phyloP scores from a whole-genome alignment of 1,284 basidiomycete species.

The Puccinia coronata region DNA sequence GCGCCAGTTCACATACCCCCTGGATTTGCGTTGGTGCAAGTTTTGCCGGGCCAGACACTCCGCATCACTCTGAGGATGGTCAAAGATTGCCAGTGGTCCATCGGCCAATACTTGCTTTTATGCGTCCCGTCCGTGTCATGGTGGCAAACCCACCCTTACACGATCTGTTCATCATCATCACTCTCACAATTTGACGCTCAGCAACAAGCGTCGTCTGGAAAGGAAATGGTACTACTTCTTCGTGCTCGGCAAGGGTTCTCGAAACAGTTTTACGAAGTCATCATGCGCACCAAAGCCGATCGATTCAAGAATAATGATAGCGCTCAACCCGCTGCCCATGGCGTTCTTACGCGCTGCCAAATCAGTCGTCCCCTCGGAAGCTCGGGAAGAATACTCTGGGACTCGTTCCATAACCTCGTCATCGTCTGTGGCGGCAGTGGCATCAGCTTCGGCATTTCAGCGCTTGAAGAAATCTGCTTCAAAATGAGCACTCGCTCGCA shows the following conservation, averaged over 20 bases:
- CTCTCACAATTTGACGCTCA: constrained; percentile 59
- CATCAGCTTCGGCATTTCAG: constrained; percentile 72
- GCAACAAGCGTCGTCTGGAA: constrained; percentile 54
- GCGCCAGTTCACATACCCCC: constrained; percentile 62
- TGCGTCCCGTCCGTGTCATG: constrained; percentile 70
- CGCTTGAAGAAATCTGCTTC: constrained; percentile 72
- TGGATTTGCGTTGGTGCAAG: constrained; percentile 74
- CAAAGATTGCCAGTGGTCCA: constrained; percentile 64
- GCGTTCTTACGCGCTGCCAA: constrained; percentile 68
- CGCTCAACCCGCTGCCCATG: constrained; percentile 58
- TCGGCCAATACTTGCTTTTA: constrained; percentile 78
- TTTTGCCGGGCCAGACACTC: constrained; percentile 75
- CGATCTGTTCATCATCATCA: constrained; percentile 69
- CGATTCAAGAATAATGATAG: neutral
- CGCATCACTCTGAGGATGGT: constrained; percentile 69
- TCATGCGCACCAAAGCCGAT: neutral
- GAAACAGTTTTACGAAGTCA: constrained; percentile 68
- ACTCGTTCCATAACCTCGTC: constrained; percentile 66
- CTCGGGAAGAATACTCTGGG: constrained; percentile 69
- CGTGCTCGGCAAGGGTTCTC: constrained; percentile 78
- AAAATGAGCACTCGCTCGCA: constrained; percentile 64
- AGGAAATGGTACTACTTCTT: constrained; percentile 72
- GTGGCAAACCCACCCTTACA: constrained; percentile 78
- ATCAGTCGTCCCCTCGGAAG: constrained; percentile 82
- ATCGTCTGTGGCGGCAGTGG: constrained; percentile 78